Evolutionary conservation across 106 monocot genomes (phyloP), one percentile per base, ranked within the genome.

Genomic region (Dioscorea alata): DNA sequence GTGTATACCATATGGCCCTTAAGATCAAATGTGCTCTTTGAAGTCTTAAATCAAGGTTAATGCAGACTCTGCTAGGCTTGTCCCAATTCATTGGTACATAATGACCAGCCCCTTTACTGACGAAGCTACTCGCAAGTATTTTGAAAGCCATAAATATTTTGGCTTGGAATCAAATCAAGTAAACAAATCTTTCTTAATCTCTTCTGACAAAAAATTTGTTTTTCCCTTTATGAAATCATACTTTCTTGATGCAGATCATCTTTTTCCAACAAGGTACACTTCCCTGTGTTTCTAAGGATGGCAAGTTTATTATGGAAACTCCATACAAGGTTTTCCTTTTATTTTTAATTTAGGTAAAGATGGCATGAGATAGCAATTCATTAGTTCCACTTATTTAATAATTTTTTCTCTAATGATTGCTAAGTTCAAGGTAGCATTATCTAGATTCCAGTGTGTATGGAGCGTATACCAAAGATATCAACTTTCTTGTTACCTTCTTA

Each of bases 51-150:
- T 6, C 6, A 3, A 3, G 42, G 42, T 42, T 42, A 42, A 42
- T 42, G 42, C 42, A 42, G 42, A 42, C 6, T 68, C 81, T 82
- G 6, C 42, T 42, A 59, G 73, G 60, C 17, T 64, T 59, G 60
- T 77, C 54, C 82, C 92, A 33, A 86, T 97, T 22, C 92, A 86
- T 57, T 97, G 92, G 97, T 97, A 97, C 76, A 92, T 97, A 83
- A 97, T 97, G 97, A 97, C 97, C 17, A 97, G 97, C 58, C 97
- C 97, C 58, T 97, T 97, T 56, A 97, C 92, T 34, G 92, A 97
- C 81, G 86, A 86, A 32, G 73, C 86, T 14, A 97, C 92, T 18
- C 81, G 77, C 33, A 97, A 85, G 72, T 97, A 89, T 70, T 97
- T 97, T 73, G 92, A 89, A 81, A 81, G 82, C 62, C 92, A 85